Conservation (phyloP, 805 yeast genomes). For the Zygoascus flipseniorum region DNA sequence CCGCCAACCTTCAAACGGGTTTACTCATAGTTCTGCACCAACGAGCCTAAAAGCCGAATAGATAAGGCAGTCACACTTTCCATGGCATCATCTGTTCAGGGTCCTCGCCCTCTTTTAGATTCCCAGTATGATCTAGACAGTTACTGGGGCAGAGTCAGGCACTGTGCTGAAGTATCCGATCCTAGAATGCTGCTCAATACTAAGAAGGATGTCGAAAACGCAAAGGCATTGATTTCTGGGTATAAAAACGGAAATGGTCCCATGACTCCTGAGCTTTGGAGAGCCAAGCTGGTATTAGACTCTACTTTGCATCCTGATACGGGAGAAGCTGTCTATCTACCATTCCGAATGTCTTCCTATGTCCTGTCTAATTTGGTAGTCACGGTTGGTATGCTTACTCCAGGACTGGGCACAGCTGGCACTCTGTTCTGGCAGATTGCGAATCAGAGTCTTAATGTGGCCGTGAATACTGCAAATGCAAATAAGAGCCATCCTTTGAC, state of each 20-base stretch:
- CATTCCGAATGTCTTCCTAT: slow-evolving; percentile 95
- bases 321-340: slow-evolving; percentile 84
- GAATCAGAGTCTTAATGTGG: slow-evolving; percentile 93
- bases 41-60: no score
- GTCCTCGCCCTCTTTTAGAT: slow-evolving; percentile 69
- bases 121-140: slow-evolving; percentile 73
- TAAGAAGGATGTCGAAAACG: slow-evolving; percentile 47
- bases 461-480: slow-evolving; percentile 92
- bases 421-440: slow-evolving; percentile 97
- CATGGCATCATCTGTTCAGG: slow-evolving; percentile 88
- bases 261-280: slow-evolving; percentile 82
- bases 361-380: slow-evolving; percentile 90
- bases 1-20: no score
- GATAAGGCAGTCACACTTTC: not conserved
- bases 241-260: slow-evolving; percentile 61
- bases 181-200: slow-evolving; percentile 73
- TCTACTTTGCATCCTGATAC: slow-evolving; percentile 96
- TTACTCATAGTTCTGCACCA: no score
- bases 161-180: slow-evolving; percentile 87
- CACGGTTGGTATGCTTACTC: slow-evolving; percentile 96
- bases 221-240: slow-evolving; percentile 59
- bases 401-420: slow-evolving; percentile 81
- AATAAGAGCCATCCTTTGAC: slow-evolving; percentile 90
- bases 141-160: slow-evolving; percentile 91
- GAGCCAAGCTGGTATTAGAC: slow-evolving; percentile 77